Evolutionary conservation across 2,329 filamentous ascomycete species (phyloP).

Genomic region (Ramularia endophylla): DNA sequence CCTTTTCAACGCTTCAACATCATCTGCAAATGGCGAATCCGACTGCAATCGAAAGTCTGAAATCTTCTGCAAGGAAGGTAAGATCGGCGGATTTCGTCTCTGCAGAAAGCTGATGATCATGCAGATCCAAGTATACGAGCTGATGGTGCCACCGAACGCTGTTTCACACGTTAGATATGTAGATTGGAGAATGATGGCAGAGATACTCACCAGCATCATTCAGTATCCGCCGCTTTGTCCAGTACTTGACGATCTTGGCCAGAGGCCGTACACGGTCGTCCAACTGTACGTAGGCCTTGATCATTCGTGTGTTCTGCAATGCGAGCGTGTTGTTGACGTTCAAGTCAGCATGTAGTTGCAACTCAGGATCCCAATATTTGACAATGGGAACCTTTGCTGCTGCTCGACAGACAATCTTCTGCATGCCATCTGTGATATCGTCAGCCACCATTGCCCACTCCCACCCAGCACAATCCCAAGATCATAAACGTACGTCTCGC

Average conservation of each 20-base stretch:
- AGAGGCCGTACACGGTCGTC: slow-evolving; percentile 85
- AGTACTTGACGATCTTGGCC: slow-evolving; percentile 96
- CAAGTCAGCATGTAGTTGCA: slow-evolving; percentile 88
- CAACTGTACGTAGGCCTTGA: slow-evolving; percentile 91
- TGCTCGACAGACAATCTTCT: slow-evolving; percentile 90
- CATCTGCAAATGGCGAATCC: slow-evolving; percentile 76
- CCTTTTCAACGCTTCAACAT: slow-evolving; percentile 52
- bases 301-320: slow-evolving; percentile 95
- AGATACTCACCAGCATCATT: slow-evolving; percentile 81
- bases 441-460: slow-evolving; percentile 16
- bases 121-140: slow-evolving; percentile 99
- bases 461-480: background rate
- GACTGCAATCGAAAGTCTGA: slow-evolving; percentile 56
- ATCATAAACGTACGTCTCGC: slow-evolving; percentile 63
- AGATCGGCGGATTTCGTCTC: slow-evolving; percentile 71
- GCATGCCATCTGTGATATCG: slow-evolving; percentile 73
- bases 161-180: slow-evolving; percentile 5
- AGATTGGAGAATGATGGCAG: no score
- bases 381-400: slow-evolving; percentile 97
- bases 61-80: slow-evolving; percentile 78
- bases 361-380: slow-evolving; percentile 95
- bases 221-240: slow-evolving; percentile 85
- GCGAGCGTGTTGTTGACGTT: slow-evolving; percentile 98
- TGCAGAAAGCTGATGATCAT: slow-evolving; percentile 96
- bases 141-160: slow-evolving; percentile 91